Evolutionary conservation across 2,329 filamentous ascomycete species (phyloP).

Genomic region (Hymenoscyphus repandus): DNA sequence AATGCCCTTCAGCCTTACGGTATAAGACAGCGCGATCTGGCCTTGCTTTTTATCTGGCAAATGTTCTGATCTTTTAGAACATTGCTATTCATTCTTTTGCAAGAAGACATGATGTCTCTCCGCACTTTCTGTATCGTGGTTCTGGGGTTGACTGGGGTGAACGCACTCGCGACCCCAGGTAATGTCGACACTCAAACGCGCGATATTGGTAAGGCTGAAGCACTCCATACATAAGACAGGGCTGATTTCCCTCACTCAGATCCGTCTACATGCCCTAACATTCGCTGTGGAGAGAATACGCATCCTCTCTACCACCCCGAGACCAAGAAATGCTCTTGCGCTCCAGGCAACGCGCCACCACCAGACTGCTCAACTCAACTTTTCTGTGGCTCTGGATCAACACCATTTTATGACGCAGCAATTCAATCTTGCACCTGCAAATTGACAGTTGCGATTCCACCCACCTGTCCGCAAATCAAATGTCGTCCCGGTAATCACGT

Average conservation of each 20-base stretch:
- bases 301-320: background rate
- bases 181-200: too few species aligned
- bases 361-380: background rate
- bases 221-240: too few species aligned
- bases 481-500: background rate
- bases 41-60: too few species aligned
- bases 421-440: background rate
- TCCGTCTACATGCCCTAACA: background rate
- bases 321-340: background rate
- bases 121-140: too few species aligned
- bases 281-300: background rate
- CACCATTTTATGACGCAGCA: background rate
- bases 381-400: background rate
- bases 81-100: too few species aligned
- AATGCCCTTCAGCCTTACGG: too few species aligned
- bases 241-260: background rate
- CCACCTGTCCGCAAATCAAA: background rate
- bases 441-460: background rate
- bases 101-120: too few species aligned
- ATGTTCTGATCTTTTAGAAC: too few species aligned
- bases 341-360: background rate
- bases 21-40: too few species aligned
- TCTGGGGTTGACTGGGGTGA: too few species aligned
- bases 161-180: too few species aligned
- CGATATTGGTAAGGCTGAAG: too few species aligned